phyloP scores from a whole-genome alignment of 352 stramenopile genomes.

The Plasmopara halstedii region DNA sequence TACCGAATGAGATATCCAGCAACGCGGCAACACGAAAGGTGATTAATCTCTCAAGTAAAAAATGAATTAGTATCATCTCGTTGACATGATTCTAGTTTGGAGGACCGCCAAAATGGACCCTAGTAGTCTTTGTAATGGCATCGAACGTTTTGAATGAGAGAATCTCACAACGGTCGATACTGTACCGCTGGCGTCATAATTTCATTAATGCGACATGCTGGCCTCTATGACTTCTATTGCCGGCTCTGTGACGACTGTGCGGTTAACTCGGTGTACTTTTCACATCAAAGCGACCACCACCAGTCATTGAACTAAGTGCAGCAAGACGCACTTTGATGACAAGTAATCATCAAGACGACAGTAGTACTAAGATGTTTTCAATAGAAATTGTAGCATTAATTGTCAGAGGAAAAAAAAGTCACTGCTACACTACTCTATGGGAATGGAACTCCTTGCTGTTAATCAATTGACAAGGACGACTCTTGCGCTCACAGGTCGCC shows the following conservation, averaged over 20 bases:
- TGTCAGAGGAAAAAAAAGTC: not conserved
- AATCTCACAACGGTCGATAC: not conserved
- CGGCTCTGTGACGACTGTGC: slow-evolving; percentile 1
- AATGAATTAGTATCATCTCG: not conserved
- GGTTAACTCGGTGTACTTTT: not conserved
- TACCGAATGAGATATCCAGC: not conserved
- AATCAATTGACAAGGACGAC: slow-evolving; percentile 1
- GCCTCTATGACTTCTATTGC: not conserved
- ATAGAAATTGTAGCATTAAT: slow-evolving; percentile 1
- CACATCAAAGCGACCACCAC: not conserved
- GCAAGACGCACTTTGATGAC: no score
- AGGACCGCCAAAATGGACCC: slow-evolving; percentile 4
- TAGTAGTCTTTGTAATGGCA: not conserved
- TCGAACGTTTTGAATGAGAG: slow-evolving; percentile 17
- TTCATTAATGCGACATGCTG: slow-evolving; percentile 3
- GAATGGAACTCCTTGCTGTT: not conserved
- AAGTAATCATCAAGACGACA: no score
- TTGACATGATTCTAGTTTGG: not conserved
- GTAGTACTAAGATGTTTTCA: not conserved
- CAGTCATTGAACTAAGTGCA: slow-evolving; percentile 6
- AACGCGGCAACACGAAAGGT: not conserved
- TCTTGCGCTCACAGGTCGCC: not conserved
- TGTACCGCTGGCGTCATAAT: not conserved
- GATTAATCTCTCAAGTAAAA: not conserved
- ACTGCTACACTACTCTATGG: not conserved